These are phyloP conservation scores for Takakia lepidozioides DNA, from an alignment of 225 moss, liverwort and hornwort genomes.

Conservation along the genomic window DNA sequence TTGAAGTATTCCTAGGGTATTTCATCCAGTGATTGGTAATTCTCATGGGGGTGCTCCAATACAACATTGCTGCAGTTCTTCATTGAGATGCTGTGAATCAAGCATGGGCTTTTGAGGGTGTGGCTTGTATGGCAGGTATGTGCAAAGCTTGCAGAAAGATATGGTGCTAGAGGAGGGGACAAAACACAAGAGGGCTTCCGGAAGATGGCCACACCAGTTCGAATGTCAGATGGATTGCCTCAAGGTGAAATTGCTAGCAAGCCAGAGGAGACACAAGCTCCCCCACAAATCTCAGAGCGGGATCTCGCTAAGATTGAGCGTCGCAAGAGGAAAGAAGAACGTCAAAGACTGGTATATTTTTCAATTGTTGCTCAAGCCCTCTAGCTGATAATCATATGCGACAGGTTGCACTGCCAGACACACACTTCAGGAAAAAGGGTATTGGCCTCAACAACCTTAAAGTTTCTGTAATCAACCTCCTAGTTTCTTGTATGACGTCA, in stretches of 20 bases:
- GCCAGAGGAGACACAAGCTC: conserved; percentile 57
- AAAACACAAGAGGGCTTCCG: conserved; percentile 70
- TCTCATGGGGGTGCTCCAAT: neutral
- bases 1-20: too few relatives aligned
- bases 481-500: too few relatives aligned
- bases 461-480: too few relatives aligned
- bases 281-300: conserved; percentile 87
- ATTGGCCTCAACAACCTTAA: too few relatives aligned
- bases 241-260: conserved; percentile 44
- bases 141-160: conserved; percentile 67
- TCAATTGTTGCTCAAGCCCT: too few relatives aligned
- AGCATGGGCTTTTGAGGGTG: neutral
- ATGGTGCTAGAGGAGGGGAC: conserved; percentile 73
- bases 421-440: too few relatives aligned
- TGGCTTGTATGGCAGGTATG: conserved; percentile 43
- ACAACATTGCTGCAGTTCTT: too few relatives aligned
- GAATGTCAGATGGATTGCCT: conserved; percentile 97
- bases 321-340: conserved; percentile 89
- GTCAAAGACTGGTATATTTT: conserved; percentile 71
- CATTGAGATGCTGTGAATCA: too few relatives aligned
- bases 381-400: too few relatives aligned
- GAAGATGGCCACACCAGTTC: conserved; percentile 83
- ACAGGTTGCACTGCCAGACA: too few relatives aligned
- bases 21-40: too few relatives aligned
- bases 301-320: conserved; percentile 90